Evolutionary conservation across 148 eudicot species (phyloP).

Genomic region (Rhododendron kiyosumense): DNA sequence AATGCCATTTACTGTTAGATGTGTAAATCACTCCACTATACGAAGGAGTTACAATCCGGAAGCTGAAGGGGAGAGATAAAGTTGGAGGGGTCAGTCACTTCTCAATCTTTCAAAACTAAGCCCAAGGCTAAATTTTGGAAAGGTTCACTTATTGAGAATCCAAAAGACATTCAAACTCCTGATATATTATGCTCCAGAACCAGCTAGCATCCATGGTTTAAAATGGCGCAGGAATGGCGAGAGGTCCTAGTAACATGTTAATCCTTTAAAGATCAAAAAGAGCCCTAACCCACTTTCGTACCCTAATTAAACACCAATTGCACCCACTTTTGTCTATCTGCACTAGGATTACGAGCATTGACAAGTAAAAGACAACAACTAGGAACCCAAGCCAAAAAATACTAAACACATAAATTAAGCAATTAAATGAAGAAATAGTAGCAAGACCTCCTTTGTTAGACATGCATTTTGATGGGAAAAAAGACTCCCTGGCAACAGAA

Average conservation of each 20-base stretch:
- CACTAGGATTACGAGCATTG: not conserved
- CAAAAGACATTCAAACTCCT: not conserved
- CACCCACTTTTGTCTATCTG: not conserved
- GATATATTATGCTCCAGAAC: not conserved
- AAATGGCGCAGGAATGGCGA: not conserved
- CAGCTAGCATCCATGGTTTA: not conserved
- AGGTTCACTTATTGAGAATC: not conserved
- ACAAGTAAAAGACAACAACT: not conserved
- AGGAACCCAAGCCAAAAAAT: not conserved
- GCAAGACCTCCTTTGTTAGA: not conserved
- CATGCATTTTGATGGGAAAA: not conserved
- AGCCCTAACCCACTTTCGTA: not conserved
- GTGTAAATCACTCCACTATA: not conserved
- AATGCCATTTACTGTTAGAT: not conserved
- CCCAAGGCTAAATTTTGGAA: constrained; percentile 4
- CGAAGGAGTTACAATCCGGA: not conserved
- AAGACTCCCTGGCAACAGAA: not conserved
- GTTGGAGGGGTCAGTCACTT: not conserved
- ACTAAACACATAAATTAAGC: not conserved
- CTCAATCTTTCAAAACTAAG: not conserved
- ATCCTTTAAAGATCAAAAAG: not conserved
- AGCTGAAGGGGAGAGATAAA: not conserved
- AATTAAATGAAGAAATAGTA: not conserved
- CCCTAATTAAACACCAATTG: not conserved
- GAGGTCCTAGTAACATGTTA: not conserved